These are phyloP conservation scores for Boletus barrowsii DNA, from an alignment of 768 basidiomycete genomes.

Conservation along the genomic window DNA sequence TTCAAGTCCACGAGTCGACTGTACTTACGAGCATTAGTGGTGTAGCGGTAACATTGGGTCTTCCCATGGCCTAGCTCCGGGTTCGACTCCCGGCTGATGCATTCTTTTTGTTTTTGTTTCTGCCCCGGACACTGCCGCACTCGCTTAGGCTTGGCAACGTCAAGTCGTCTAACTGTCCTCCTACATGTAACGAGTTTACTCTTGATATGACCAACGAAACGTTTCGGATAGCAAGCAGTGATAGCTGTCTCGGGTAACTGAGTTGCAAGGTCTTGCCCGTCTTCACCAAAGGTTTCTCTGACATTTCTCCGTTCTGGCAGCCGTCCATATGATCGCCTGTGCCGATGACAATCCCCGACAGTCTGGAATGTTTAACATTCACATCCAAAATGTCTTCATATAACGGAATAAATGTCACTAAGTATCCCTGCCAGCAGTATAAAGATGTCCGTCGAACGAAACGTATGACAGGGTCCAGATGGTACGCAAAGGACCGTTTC, in stretches of 20 bases:
- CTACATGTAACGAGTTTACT: neutral
- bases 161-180: neutral
- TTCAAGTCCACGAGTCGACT: too few species aligned
- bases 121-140: too few species aligned
- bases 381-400: neutral
- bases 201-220: too few species aligned
- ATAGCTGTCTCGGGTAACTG: neutral
- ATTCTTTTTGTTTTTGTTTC: conserved; percentile 8
- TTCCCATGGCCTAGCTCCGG: conserved; percentile 72
- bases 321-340: too few species aligned
- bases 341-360: too few species aligned
- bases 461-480: conserved; percentile 7
- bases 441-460: conserved; percentile 15
- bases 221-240: neutral
- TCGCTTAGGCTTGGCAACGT: too few species aligned
- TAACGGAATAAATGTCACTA: conserved; percentile 1
- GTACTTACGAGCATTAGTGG: conserved; percentile 39
- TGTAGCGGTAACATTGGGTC: conserved; percentile 88
- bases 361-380: too few species aligned
- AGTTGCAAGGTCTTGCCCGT: too few species aligned
- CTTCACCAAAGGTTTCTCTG: too few species aligned
- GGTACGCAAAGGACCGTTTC: neutral
- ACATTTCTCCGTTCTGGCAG: too few species aligned
- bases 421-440: conserved; percentile 3
- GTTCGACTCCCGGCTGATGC: conserved; percentile 59